phyloP scores from a whole-genome alignment of 2,329 filamentous ascomycete genomes.

The Fusarium burgessii region DNA sequence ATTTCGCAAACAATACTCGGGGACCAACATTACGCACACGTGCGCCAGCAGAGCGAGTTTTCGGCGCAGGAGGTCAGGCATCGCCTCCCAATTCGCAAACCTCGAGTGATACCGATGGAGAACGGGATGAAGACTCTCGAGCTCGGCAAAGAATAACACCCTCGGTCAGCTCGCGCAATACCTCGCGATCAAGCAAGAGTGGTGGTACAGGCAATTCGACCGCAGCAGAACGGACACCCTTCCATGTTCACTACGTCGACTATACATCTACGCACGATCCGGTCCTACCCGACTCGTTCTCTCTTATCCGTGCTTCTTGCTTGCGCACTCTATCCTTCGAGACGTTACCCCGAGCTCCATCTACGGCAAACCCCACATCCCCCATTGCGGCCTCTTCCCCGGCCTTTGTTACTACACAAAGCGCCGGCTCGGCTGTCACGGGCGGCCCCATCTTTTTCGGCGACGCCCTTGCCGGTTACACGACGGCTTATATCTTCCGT shows the following conservation, averaged over 20 bases:
- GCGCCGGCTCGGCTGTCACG: conserved; percentile 65
- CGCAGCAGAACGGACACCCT: conserved; percentile 57
- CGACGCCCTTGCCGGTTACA: conserved; percentile 73
- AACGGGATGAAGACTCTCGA: conserved; percentile 58
- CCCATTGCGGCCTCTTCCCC: conserved; percentile 55
- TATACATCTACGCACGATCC: conserved; percentile 78
- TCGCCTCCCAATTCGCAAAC: conserved; percentile 66
- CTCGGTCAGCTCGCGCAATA: conserved; percentile 58
- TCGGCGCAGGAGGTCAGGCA: conserved; percentile 58
- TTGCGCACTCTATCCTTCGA: conserved; percentile 75
- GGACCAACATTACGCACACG: conserved; percentile 70
- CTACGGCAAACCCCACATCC: conserved; percentile 55
- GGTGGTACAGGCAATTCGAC: conserved; percentile 61
- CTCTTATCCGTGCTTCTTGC: conserved; percentile 74
- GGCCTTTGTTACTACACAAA: conserved; percentile 66
- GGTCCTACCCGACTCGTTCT: conserved; percentile 70
- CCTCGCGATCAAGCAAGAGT: conserved; percentile 66
- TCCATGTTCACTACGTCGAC: conserved; percentile 74
- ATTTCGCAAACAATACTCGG: conserved; percentile 55
- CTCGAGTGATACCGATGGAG: conserved; percentile 64
- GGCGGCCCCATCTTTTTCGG: conserved; percentile 78
- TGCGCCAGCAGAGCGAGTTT: conserved; percentile 70
- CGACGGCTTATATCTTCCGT: conserved; percentile 77
- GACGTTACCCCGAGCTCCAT: conserved; percentile 69
- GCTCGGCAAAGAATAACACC: conserved; percentile 57